These are phyloP conservation scores for Arabis alpina DNA, from an alignment of 345 rosid species.

Conservation along the genomic window DNA sequence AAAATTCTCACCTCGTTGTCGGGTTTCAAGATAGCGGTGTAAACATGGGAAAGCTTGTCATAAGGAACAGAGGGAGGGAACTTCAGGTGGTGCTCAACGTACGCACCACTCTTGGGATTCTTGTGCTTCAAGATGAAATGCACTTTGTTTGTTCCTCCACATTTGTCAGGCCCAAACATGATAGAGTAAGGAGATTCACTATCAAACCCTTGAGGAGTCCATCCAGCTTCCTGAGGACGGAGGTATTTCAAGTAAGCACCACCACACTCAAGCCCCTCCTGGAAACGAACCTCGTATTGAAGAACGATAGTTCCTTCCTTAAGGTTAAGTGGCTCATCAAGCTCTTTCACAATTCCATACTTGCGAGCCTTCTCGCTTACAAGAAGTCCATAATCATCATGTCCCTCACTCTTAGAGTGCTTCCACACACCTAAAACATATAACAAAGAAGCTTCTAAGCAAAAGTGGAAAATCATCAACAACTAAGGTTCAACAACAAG, in stretches of 20 bases:
- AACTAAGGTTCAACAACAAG: not conserved
- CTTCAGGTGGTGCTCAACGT: constrained; percentile 80
- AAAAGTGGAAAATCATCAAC: constrained; percentile 5
- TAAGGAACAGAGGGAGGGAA: constrained; percentile 78
- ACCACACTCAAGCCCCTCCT: constrained; percentile 87
- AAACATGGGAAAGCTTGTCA: constrained; percentile 83
- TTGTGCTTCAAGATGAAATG: constrained; percentile 87
- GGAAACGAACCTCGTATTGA: constrained; percentile 78
- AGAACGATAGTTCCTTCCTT: constrained; percentile 75
- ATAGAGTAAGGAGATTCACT: constrained; percentile 83
- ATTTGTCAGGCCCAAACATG: constrained; percentile 94
- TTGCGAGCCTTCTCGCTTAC: constrained; percentile 77
- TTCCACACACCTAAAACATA: constrained; percentile 70
- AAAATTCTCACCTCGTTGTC: constrained; percentile 68
- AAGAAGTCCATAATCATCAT: constrained; percentile 85
- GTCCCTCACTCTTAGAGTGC: constrained; percentile 81
- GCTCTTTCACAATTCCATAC: constrained; percentile 80
- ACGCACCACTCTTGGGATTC: constrained; percentile 88
- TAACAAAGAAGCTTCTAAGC: constrained; percentile 26
- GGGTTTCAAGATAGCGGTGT: constrained; percentile 78
- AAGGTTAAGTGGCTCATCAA: constrained; percentile 59
- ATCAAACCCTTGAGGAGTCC: constrained; percentile 66
- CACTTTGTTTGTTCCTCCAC: constrained; percentile 87
- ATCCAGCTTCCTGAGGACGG: constrained; percentile 78
- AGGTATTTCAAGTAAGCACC: constrained; percentile 85